These are phyloP conservation scores for Ceratorhiza oryzae-sativae DNA, from an alignment of 1,284 basidiomycete genomes.

Conservation along the genomic window DNA sequence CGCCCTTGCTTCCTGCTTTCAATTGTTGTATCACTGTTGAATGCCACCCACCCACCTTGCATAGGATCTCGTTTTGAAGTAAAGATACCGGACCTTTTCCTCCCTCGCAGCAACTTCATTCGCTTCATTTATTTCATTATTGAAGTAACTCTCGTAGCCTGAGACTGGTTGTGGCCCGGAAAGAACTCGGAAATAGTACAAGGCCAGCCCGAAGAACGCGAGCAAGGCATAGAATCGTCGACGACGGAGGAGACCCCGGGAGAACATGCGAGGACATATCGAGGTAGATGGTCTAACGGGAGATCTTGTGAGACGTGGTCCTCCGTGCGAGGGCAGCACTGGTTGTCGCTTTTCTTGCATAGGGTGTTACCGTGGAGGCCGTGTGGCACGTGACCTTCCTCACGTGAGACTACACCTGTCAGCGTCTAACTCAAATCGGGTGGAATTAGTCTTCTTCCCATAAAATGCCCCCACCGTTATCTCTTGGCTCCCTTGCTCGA, in stretches of 20 bases:
- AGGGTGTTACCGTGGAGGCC: background rate
- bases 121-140: constrained; percentile 8
- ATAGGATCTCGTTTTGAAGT: constrained; percentile 29
- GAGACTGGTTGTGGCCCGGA: background rate
- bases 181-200: constrained; percentile 35
- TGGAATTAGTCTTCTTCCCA: constrained; percentile 5
- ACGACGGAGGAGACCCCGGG: constrained; percentile 30
- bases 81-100: constrained; percentile 9
- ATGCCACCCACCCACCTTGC: constrained; percentile 5
- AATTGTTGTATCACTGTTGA: background rate
- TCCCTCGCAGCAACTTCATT: background rate
- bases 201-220: constrained; percentile 13
- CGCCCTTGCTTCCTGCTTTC: constrained; percentile 21
- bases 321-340: constrained; percentile 29
- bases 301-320: constrained; percentile 7
- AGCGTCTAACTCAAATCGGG: constrained; percentile 1
- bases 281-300: background rate
- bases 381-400: too few species aligned
- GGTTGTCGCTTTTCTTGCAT: constrained; percentile 25
- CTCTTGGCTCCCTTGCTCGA: constrained; percentile 24
- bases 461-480: constrained; percentile 36
- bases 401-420: too few species aligned
- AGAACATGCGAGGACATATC: constrained; percentile 30
- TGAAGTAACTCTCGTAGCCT: constrained; percentile 16
- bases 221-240: constrained; percentile 32